Conservation (phyloP, 2,329 filamentous ascomycete genomes). For the Nigrospora sphaerica region DNA sequence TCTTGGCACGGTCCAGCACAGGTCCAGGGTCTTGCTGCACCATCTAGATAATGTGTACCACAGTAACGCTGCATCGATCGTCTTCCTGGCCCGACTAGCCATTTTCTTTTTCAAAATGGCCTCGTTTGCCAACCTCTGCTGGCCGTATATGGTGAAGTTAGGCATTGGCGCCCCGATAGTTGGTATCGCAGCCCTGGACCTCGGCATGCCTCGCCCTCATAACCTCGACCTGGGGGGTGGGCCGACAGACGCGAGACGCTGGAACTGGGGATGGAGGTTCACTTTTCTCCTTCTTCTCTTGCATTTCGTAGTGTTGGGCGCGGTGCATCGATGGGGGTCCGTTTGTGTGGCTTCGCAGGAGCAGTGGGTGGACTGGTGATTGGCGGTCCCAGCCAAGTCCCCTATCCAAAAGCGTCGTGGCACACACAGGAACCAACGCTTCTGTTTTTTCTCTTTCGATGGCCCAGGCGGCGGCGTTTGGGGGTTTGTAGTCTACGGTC, state of each 20-base stretch:
- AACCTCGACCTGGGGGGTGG: neutral
- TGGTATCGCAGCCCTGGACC: conserved; percentile 59
- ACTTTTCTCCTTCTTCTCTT: neutral
- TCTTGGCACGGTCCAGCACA: conserved; percentile 23
- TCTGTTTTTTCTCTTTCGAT: too few relatives aligned
- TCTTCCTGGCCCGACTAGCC: conserved; percentile 41
- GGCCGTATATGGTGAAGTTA: conserved; percentile 60
- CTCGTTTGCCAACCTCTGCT: conserved; percentile 60
- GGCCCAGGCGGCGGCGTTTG: too few relatives aligned
- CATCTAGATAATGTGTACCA: conserved; percentile 20
- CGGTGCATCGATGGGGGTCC: neutral
- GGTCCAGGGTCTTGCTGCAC: conserved; percentile 27
- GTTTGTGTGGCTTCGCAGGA: neutral
- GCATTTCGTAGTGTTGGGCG: neutral
- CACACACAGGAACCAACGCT: too few relatives aligned
- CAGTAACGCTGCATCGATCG: conserved; percentile 21
- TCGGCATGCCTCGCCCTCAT: conserved; percentile 30
- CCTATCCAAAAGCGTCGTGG: too few relatives aligned
- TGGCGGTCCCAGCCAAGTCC: too few relatives aligned
- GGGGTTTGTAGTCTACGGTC: too few relatives aligned
- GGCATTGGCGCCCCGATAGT: conserved; percentile 62
- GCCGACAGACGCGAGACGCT: neutral
- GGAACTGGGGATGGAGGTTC: neutral
- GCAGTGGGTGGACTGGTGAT: too few relatives aligned
- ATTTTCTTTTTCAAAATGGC: conserved; percentile 65